Percentiles rank a stretch among this genome's conserved stretches.
Conservation (phyloP, 2,329 filamentous ascomycete genomes). For the Xylariales sp. region DNA sequence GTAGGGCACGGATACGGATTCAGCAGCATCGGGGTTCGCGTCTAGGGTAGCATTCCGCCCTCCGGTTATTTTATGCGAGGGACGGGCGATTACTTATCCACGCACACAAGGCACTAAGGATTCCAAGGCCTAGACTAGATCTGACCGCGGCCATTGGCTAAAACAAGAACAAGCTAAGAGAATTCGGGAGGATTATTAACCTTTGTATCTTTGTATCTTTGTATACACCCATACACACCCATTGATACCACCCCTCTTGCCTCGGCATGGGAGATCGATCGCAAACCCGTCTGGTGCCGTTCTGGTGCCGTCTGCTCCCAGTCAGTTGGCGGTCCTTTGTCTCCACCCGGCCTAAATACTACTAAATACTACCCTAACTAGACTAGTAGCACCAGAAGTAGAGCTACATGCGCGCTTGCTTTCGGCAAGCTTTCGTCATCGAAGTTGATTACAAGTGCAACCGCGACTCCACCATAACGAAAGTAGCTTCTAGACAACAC, state of each 20-base stretch:
- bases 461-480: conserved; percentile 5
- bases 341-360: background rate
- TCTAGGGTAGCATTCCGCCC: conserved; percentile 16
- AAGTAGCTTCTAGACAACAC: conserved; percentile 9
- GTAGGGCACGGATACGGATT: background rate
- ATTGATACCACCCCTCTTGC: too few relatives aligned
- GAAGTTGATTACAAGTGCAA: conserved; percentile 3
- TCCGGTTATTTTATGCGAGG: background rate
- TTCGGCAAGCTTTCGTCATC: conserved; percentile 27
- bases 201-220: background rate
- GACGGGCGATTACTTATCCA: background rate
- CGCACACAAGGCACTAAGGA: background rate
- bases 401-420: conserved; percentile 8
- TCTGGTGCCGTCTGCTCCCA: too few relatives aligned
- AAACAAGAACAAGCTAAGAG: conserved; percentile 1
- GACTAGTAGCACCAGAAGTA: background rate
- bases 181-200: conserved; percentile 23
- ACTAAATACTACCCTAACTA: too few relatives aligned
- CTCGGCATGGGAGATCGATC: conserved; percentile 7
- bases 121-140: background rate
- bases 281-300: background rate
- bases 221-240: too few relatives aligned
- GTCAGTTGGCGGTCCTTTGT: background rate
- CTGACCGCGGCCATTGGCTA: background rate
- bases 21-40: conserved; percentile 30